A percentile compares a stretch with the other conserved stretches of the same genome.
Evolutionary conservation across 306 rosid species (phyloP).

Genomic region (Styphnolobium japonicum): DNA sequence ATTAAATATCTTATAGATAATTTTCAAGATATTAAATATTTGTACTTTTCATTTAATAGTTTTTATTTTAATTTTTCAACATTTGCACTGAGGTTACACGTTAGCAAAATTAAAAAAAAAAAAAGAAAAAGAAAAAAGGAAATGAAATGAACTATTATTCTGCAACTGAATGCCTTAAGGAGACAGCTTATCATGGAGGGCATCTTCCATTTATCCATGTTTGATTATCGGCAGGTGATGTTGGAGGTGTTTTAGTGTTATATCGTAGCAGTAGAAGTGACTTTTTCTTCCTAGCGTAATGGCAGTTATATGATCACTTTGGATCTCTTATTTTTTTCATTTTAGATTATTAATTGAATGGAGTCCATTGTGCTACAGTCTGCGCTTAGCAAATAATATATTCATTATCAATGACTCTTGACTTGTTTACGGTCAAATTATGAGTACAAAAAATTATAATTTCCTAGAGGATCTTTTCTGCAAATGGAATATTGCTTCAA

Average conservation of each 20-base stretch:
- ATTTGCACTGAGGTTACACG: too few relatives aligned
- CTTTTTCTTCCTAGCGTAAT: constrained; percentile 7
- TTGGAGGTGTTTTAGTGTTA: neutral
- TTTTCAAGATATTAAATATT: too few relatives aligned
- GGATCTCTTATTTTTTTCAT: neutral
- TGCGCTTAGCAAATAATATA: neutral
- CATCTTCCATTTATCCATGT: neutral
- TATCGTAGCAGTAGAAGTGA: too few relatives aligned
- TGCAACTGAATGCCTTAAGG: constrained; percentile 23
- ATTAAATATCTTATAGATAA: too few relatives aligned
- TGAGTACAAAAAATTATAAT: neutral
- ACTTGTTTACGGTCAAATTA: constrained; percentile 16
- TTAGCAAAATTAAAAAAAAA: too few relatives aligned
- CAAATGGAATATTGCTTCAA: neutral
- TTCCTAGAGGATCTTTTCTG: neutral
- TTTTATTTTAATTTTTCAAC: too few relatives aligned
- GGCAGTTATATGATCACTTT: neutral
- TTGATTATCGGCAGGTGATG: neutral
- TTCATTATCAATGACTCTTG: constrained; percentile 2
- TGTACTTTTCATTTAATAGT: too few relatives aligned
- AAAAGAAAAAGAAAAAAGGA: neutral
- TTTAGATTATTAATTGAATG: neutral
- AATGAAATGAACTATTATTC: neutral
- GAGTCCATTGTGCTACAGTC: constrained; percentile 16
- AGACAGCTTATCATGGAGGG: neutral